Evolutionary conservation across 306 rosid species (phyloP), one percentile per base, ranked within the genome.

Genomic region (Carpinus viminea): DNA sequence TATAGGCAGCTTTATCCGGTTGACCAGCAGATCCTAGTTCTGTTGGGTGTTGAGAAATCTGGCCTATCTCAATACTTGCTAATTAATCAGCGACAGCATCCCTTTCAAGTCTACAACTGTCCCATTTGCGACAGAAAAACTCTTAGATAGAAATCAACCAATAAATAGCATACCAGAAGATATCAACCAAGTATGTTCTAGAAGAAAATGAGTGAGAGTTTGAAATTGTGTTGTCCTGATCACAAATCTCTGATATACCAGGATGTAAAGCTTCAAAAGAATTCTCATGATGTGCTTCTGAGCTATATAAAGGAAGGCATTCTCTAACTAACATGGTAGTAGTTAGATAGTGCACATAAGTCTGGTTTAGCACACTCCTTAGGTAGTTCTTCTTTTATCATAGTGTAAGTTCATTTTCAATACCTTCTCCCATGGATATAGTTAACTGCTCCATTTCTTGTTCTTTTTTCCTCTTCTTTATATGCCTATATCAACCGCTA

Each of bases 61-160:
- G 7, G 12, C 36, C 36, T 24, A 20, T 8, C 12, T 59, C 65
- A 59, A 59, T 59, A 59, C n/a, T 52, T 52, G 57, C 4, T 5
- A 41, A 7, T 4, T 43, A 81, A 68, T 51, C 59, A 48, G 64
- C 57, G 74, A 68, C 71, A 70, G n/a, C 78, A 78, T 77, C 72
- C 70, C 43, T 76, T 36, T 70, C 53, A 48, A 68, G 65, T 68
- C 43, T 34, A 48, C 38, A 36, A 12, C 36, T 73, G n/a, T 12
- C 69, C 75, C 21, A 60, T 54, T 52, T 51, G 66, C 69, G 41
- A 47, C 56, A 46, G 45, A 51, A 55, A 8, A 41, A 41, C 45
- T 41, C 45, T 41, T 41, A 41, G 46, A 50, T 68, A 56, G 4
- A 12, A 83, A 75, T 34, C 66, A 76, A 31, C 77, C 9, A 69